Evolutionary conservation across 805 yeast genomes (phyloP).

Genomic region (Wickerhamomyces strasburgensis): DNA sequence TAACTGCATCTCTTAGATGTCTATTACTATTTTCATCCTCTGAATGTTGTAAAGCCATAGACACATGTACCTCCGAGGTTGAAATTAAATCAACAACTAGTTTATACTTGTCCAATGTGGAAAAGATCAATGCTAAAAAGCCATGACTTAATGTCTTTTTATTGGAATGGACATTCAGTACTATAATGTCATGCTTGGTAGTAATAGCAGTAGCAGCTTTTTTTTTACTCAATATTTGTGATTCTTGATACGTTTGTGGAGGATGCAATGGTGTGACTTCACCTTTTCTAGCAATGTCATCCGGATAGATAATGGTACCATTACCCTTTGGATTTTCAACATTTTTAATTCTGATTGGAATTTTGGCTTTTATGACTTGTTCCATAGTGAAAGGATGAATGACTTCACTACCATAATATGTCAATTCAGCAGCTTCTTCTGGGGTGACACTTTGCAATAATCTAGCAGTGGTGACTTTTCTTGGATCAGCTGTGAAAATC

Average conservation of each 20-base stretch:
- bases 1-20: slow-evolving; percentile 65
- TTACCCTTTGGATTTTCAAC: slow-evolving; percentile 90
- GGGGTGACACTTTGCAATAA: slow-evolving; percentile 87
- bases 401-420: slow-evolving; percentile 96
- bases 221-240: slow-evolving; percentile 28
- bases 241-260: slow-evolving; percentile 48
- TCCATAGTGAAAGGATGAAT: slow-evolving; percentile 99
- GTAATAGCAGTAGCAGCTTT: slow-evolving; percentile 94
- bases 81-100: slow-evolving; percentile 93
- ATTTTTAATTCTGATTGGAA: slow-evolving; percentile 94
- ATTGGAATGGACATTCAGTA: slow-evolving; percentile 89
- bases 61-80: slow-evolving; percentile 96
- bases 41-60: slow-evolving; percentile 90
- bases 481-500: slow-evolving; percentile 96
- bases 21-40: slow-evolving; percentile 51
- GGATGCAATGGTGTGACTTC: slow-evolving; percentile 94
- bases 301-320: slow-evolving; percentile 94
- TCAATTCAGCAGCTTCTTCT: slow-evolving; percentile 97
- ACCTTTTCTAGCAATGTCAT: slow-evolving; percentile 77
- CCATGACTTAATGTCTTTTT: slow-evolving; percentile 92
- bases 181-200: slow-evolving; percentile 87
- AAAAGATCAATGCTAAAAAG: slow-evolving; percentile 85
- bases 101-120: slow-evolving; percentile 75
- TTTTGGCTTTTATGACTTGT: slow-evolving; percentile 92
- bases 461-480: slow-evolving; percentile 89